Base-by-base conservation (phyloP, 1,139 yeast genomes). In the Suhomyces bribrorum region DNA sequence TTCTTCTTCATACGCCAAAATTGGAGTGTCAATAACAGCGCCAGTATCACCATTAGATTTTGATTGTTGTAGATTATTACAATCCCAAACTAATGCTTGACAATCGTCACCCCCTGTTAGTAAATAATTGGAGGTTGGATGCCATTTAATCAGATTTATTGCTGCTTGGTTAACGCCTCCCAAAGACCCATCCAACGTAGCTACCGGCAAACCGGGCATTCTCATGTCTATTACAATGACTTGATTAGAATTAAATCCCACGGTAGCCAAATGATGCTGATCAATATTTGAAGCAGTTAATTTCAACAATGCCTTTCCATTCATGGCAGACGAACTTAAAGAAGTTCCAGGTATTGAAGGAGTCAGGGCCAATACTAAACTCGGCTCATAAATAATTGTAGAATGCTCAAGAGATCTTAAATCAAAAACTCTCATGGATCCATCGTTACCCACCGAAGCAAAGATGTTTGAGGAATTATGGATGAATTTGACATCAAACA, bases 401-500 rank as follows among this genome's bases (percentile, higher is more conserved):
- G 96, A 86, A 60, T 90, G 97, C 47, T 94, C 97, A 37, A 92
- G 69, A 13, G 94, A 77, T 44, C 98, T 69, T 45, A 92, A 71
- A 57, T 92, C 98, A 62, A 92, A 92, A 16, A 92, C 85, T 37
- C 98, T 72, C 61, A 90, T 88, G 14, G 95, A 84, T 1, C 98
- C 98, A 63, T 92, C 98, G 40, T 90, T 90, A 2, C 97, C 96
- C 36, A 92, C 96, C 39, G 95, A 85, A 31, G 95, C 88, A 64
- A 92, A 92, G 20, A 90, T 75, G 55, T 88, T 81, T 34, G 85
- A 79, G 26, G 88, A 80, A 29, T 82, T 81, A 41, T 85, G 79
- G 35, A 89, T 69, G 60, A 89, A 92, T 49, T 86, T 79, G 15
- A 90, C 97, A 59, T 92, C 98, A 59, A 82, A 88, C 4, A 92